Conservation (phyloP, 2,329 filamentous ascomycete species). For the Aspergillus sp. region DNA sequence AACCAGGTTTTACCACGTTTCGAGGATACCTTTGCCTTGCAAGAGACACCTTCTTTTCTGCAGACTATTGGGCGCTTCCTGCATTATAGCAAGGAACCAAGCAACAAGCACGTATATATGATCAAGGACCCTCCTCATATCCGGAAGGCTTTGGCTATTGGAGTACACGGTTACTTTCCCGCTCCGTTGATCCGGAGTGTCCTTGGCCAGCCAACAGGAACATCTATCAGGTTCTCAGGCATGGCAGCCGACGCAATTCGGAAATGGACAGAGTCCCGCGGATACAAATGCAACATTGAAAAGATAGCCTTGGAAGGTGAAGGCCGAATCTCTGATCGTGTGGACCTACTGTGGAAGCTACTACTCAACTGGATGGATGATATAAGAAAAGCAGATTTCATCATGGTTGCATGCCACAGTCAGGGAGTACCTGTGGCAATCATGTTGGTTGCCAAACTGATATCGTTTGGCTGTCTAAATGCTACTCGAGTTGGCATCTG, state of each 20-base stretch:
- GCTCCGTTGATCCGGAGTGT: conserved; percentile 82
- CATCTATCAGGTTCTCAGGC: conserved; percentile 87
- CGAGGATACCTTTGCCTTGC: conserved; percentile 40
- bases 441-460: conserved; percentile 88
- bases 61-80: conserved; percentile 46
- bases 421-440: conserved; percentile 92
- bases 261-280: conserved; percentile 71
- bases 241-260: conserved; percentile 79
- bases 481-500: conserved; percentile 78
- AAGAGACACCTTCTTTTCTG: conserved; percentile 59
- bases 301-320: conserved; percentile 94
- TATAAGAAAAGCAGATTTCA: conserved; percentile 79
- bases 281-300: conserved; percentile 76
- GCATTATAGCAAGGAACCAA: conserved; percentile 52
- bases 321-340: conserved; percentile 82
- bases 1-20: conserved; percentile 48
- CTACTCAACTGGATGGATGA: conserved; percentile 93
- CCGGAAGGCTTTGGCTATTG: conserved; percentile 84
- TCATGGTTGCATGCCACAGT: conserved; percentile 89
- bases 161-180: conserved; percentile 91
- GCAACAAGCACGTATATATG: conserved; percentile 66
- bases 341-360: conserved; percentile 90
- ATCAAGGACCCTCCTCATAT: conserved; percentile 66
- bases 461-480: conserved; percentile 80
- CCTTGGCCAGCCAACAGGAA: conserved; percentile 91